Evolutionary conservation across 2,329 filamentous ascomycete genomes (phyloP), one percentile per base, ranked within the genome.

Genomic region (Fonsecaea nubica): DNA sequence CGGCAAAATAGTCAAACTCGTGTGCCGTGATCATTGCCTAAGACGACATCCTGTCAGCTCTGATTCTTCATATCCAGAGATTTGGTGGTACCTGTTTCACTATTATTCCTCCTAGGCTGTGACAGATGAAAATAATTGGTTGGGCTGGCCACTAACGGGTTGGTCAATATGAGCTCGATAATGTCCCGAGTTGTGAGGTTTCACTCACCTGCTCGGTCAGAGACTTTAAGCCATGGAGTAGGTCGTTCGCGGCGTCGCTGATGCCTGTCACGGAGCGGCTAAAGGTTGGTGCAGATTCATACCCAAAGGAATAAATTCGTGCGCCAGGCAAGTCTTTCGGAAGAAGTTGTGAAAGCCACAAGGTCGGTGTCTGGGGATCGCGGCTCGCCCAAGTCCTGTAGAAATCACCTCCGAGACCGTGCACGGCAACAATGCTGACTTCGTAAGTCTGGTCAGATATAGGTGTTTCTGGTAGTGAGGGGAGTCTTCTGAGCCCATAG

Each of bases 91-190:
- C 68, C 63, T 70, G 54, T 56, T 70, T 66, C 32, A 64, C 52
- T 25, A 70, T 25, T 58, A 69, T 63, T 58, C 67, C 68, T 30
- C 68, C 68, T 13, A 70, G 61, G 42, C 67, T 69, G 45, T 70
- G 67, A 45, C 60, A 63, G 21, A 70, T 58, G 45, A 70, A 69
- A 50, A 70, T 67, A 32, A 70, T 64, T 48, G 68, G 63, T 48
- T 59, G 7, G 6, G 55, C 55, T 42, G 50, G 48, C 33, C 61
- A 59, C 64, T 69, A 42, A 21, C n/a, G 38, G 40, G 21, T 62
- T 40, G 59, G 62, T 61, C 33, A 64, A 53, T 53, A 35, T 53
- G 38, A 10, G 38, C 55, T 64, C 35, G 42, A 30, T 62, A 52
- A 55, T 2, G 55, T 32, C 15, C 10, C 38, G 38, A 42, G 38